Base-by-base conservation (phyloP, 257 asterid genomes). In the Marsdenia floribunda region DNA sequence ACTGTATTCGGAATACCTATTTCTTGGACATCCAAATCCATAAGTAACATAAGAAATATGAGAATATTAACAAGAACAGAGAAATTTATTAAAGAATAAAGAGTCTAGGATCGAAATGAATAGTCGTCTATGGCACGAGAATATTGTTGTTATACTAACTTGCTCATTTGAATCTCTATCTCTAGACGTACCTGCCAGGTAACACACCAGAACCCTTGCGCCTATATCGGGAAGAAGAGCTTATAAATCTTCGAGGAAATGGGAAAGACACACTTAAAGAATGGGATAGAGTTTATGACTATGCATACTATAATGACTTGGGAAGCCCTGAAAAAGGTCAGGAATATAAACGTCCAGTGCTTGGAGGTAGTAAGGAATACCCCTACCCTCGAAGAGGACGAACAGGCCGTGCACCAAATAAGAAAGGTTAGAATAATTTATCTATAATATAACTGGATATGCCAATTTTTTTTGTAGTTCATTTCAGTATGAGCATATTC, bases 211-310 rank as follows among this genome's bases (percentile, higher is more conserved):
- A 85, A 54, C 80, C 92, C 58, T 84, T 93, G 70, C 82, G 74
- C 0, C 70, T n/a, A 6, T 90, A 91, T 42, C 90, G 98, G 73
- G 89, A 86, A 68, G 82, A 90, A 64, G 98, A 90, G 84, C 96
- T 93, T 22, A 50, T 24, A 61, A 88, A 76, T 77, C 97, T 93
- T 33, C 87, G 86, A 1, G 97, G 98, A 22, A 83, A 78, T 0
- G 94, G 94, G 7, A 44, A 84, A 0, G 95, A 92, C 16, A 65
- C 22, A 88, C 85, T 89, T 0, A 80, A 89, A 80, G 95, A 90
- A 78, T 93, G 98, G 98, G 97, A 93, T 46, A 85, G 97, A 78
- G 96, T 93, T 5, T 93, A 93, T 70, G 98, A 93, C 53, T 93
- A 93, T 53, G 97, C 95, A 44, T 88, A 78, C 79, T 93, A 93